phyloP scores from a whole-genome alignment of 257 asterid species.

The Perilla frutescens region DNA sequence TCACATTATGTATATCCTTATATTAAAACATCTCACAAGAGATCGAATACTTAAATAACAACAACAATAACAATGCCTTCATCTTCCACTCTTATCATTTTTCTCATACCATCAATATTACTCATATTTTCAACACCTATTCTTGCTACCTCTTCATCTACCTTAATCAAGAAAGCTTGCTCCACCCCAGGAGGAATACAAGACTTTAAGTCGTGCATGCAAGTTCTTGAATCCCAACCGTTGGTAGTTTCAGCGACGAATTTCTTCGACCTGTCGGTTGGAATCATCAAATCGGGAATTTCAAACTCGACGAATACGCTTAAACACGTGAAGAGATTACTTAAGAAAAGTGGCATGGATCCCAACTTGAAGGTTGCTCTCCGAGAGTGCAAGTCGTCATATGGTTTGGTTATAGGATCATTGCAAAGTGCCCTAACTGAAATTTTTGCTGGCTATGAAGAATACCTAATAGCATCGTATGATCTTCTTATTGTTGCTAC shows the following conservation, averaged over 20 bases:
- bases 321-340: not conserved
- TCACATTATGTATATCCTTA: too few relatives aligned
- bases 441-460: not conserved
- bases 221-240: constrained; percentile 24
- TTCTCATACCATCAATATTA: not conserved
- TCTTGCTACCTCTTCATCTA: not conserved
- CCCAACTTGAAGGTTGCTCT: not conserved
- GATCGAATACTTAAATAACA: too few relatives aligned
- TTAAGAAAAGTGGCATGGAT: not conserved
- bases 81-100: not conserved
- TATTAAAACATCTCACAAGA: too few relatives aligned
- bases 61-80: not conserved
- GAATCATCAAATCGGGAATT: constrained; percentile 34
- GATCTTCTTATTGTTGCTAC: constrained; percentile 33
- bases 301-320: constrained; percentile 17
- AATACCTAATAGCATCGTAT: constrained; percentile 27
- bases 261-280: not conserved
- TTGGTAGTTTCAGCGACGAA: not conserved
- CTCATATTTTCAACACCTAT: not conserved
- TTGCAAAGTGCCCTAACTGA: constrained; percentile 30
- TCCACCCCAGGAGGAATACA: too few relatives aligned
- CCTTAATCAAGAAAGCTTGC: constrained; percentile 25
- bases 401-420: not conserved
- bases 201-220: not conserved
- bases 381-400: constrained; percentile 19